Evolutionary conservation across 495 filamentous ascomycete genomes (phyloP), one percentile per base, ranked within the genome.

Genomic region (Lasiosphaeriaceae sp.): DNA sequence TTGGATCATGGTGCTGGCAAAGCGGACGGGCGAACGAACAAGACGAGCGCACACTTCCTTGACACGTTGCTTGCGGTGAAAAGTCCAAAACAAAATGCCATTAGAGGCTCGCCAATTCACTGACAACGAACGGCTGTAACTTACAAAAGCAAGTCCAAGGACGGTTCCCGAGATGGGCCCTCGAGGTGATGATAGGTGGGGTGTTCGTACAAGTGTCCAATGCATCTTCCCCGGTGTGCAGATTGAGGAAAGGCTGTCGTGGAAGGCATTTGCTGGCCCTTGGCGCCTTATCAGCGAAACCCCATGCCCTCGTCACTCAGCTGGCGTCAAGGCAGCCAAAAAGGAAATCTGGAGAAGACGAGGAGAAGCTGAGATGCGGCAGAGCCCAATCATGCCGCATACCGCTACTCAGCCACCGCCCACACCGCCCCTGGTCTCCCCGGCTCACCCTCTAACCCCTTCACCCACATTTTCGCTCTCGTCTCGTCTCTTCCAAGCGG

Each of bases 381-480:
- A 44, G 49, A 37, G 56, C 50, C 61, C 66, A 65, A 64, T 61
- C 59, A 61, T 57, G 34, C 49, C 16, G 50, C 52, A 48, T 43
- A 45, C 29, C 51, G 45, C 50, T 35, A 49, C 66, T 68, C 61
- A 70, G 67, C 67, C 67, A 66, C 66, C 57, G 45, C 54, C 58
- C 59, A 66, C 67, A 70, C 67, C 63, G 65, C 67, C 63, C 65
- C 67, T 52, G 54, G 54, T 52, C 50, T 46, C 46, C 46, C 49
- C 50, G 56, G 55, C 26, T 31, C 31, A 58, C 52, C 47, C n/a
- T 43, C 41, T 55, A 51, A 54, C 60, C 46, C 39, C 51, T 20
- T 62, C 54, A 54, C 46, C 52, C 60, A 62, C 55, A 58, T 57
- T 54, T 54, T 54, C 17, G 46, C 58, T 44, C 54, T 44, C 52